Evolutionary conservation across 257 asterid species (phyloP), one percentile per base, ranked within the genome.

Genomic region (Dorcoceras hygrometricum): DNA sequence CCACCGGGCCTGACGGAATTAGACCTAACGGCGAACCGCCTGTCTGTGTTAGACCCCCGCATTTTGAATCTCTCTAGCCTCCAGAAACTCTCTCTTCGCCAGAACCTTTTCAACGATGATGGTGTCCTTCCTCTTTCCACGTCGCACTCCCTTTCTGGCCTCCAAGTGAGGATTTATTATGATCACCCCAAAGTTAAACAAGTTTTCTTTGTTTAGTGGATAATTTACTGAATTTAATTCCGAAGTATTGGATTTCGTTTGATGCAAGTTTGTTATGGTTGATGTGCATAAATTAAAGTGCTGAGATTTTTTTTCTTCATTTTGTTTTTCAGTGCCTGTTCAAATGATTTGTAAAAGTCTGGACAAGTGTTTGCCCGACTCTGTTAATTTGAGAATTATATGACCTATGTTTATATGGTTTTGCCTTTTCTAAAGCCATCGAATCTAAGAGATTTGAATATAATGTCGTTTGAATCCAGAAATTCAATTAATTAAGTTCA

Each of bases 11-110:
- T 90, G 46, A 66, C 76, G 62, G 97, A 90, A 78, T 72, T 94
- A 34, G 97, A 94, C 86, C 80, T 94, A n/a, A 94, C 96, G 62
- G 91, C 96, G 3, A 94, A 90, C 67, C 95, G 97, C 19, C 75
- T 94, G 74, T 85, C 95, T 57, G 77, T 77, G 70, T 68, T 94
- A 66, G 99, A 94, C 88, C 80, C 88, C 55, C 95, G 97, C 57
- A 89, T 94, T 57, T 76, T 86, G 36, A 83, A 81, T 39, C 95
- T 93, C 58, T 67, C 84, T 29, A 73, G 87, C 75, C 95, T 94
- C 74, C 81, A 84, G 73, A 94, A 86, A 80, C 92, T 94, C 72
- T 94, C 99, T 66, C 71, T 94, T 68, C 96, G 96, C 53, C 97
- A 90, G 81, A 94, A 94, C 70, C 95, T 94, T 34, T 73, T 90